Conservation (phyloP, 164 flowering plant species). For the Buxus sempervirens region DNA sequence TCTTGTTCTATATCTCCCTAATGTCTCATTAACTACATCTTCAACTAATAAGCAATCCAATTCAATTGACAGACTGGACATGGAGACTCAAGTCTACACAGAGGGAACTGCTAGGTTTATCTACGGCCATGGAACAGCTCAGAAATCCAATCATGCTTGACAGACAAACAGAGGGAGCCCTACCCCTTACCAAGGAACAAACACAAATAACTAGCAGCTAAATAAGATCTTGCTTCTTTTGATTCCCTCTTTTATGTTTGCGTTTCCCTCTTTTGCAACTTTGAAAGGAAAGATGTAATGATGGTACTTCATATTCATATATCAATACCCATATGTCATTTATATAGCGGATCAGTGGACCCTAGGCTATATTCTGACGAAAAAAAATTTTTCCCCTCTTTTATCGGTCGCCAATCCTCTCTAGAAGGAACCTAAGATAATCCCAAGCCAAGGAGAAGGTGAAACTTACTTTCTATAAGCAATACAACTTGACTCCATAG, state of each 20-base stretch:
- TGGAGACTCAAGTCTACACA: constrained; percentile 86
- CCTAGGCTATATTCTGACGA: too few species aligned
- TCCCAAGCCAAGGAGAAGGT: too few species aligned
- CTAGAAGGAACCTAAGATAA: too few species aligned
- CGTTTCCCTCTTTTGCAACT: background rate
- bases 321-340: too few species aligned
- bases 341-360: too few species aligned
- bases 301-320: too few species aligned
- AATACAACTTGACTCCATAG: too few species aligned
- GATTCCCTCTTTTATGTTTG: background rate
- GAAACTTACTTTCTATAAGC: too few species aligned
- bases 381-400: too few species aligned
- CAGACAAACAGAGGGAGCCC: constrained; percentile 13
- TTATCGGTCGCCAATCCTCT: too few species aligned
- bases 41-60: background rate
- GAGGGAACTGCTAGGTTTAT: constrained; percentile 85
- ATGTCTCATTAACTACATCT: background rate
- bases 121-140: constrained; percentile 66
- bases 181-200: background rate
- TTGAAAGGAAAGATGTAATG: too few species aligned
- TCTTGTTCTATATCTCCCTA: background rate
- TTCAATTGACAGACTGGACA: constrained; percentile 48
- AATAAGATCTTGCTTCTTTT: background rate
- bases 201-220: background rate
- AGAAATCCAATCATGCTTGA: constrained; percentile 28